Conservation (phyloP, 257 asterid genomes). For the Petrea volubilis region DNA sequence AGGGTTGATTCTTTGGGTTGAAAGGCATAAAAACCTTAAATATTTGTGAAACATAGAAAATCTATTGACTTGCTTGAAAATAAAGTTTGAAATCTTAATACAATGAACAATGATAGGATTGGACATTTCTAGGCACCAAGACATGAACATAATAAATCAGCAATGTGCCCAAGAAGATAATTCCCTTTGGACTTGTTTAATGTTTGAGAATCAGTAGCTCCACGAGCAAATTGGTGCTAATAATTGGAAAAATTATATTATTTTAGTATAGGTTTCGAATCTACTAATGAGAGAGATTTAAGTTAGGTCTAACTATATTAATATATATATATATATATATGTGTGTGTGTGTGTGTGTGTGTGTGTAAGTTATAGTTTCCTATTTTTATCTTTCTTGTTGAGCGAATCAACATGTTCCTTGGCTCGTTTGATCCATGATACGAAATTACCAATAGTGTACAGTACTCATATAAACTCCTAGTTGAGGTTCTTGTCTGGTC, state of each 20-base stretch:
- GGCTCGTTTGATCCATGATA: too few species aligned
- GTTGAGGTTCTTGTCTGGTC: too few species aligned
- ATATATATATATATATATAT: too few species aligned
- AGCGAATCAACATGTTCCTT: too few species aligned
- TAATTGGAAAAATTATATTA: background rate
- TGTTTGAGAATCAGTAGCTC: background rate
- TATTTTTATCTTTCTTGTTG: too few species aligned
- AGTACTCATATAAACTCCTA: too few species aligned
- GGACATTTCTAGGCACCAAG: background rate
- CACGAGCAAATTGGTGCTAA: background rate
- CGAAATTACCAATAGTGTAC: too few species aligned
- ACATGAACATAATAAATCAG: background rate
- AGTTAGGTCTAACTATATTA: background rate
- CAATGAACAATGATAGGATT: constrained; percentile 33
- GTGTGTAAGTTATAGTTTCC: too few species aligned
- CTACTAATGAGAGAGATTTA: background rate
- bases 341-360: too few species aligned
- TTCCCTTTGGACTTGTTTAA: background rate
- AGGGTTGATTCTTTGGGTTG: constrained; percentile 37
- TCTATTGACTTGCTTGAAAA: constrained; percentile 35
- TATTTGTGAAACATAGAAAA: constrained; percentile 28
- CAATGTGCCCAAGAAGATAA: background rate
- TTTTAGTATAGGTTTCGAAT: background rate
- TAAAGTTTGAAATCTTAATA: constrained; percentile 36
- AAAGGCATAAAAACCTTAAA: background rate